These are phyloP conservation scores for Cladophialophora immunda DNA, from an alignment of 2,329 filamentous ascomycete species.

Conservation along the genomic window DNA sequence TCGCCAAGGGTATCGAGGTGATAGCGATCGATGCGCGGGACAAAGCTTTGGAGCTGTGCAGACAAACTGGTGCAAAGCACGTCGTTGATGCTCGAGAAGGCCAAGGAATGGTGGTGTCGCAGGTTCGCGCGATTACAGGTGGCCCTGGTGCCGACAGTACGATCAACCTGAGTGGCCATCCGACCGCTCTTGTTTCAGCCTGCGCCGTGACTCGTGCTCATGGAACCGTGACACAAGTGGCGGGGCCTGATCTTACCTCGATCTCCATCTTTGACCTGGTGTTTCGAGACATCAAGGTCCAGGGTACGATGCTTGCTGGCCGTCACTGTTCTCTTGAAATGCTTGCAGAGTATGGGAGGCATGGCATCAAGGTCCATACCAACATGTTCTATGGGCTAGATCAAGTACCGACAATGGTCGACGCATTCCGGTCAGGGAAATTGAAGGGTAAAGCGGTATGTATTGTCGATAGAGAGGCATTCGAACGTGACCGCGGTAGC, in stretches of 20 bases:
- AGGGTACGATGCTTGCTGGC: conserved; percentile 57
- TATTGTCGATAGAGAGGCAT: conserved; percentile 29
- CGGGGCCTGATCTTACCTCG: conserved; percentile 54
- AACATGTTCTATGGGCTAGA: conserved; percentile 62
- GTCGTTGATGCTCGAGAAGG: conserved; percentile 60
- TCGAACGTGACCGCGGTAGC: conserved; percentile 55
- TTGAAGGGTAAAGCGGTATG: conserved; percentile 60
- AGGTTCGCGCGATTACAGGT: conserved; percentile 58
- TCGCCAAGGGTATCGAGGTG: conserved; percentile 60
- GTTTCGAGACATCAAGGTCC: conserved; percentile 62
- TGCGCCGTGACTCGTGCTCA: conserved; percentile 68
- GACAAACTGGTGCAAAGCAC: conserved; percentile 58
- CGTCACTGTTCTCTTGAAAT: conserved; percentile 56
- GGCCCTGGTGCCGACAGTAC: conserved; percentile 61
- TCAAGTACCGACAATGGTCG: conserved; percentile 60
- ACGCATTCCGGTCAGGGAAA: conserved; percentile 60
- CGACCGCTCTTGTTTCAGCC: conserved; percentile 57
- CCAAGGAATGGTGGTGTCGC: conserved; percentile 57
- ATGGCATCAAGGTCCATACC: conserved; percentile 59
- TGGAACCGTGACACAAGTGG: conserved; percentile 65
- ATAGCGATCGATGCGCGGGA: conserved; percentile 65
- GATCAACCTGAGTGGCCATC: conserved; percentile 63
- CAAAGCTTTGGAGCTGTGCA: conserved; percentile 59
- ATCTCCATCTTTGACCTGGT: conserved; percentile 58
- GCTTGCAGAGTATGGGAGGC: conserved; percentile 56